phyloP scores from a whole-genome alignment of 1,139 yeast genomes.

The Geotrichum histeridarum region DNA sequence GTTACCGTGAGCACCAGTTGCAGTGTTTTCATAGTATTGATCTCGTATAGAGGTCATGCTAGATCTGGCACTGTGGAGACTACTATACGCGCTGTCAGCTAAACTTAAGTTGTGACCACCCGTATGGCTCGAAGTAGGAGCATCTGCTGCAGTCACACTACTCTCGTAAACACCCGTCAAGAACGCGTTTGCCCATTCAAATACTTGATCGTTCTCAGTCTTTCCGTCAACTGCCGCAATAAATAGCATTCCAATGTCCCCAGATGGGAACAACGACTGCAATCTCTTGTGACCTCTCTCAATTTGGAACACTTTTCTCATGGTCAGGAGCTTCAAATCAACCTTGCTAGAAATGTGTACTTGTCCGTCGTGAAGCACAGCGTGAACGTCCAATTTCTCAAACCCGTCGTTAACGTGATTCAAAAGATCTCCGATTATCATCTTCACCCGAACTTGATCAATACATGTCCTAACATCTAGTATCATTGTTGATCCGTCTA shows the following conservation, averaged over 20 bases:
- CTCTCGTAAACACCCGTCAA: conserved; percentile 24
- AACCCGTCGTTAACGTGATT: conserved; percentile 78
- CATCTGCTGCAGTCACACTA: no score
- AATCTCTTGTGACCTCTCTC: conserved; percentile 2
- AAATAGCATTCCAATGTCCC: conserved; percentile 22
- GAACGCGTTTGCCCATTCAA: conserved; percentile 50
- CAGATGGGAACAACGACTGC: background rate
- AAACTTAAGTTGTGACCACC: background rate
- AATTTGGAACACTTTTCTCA: conserved; percentile 24
- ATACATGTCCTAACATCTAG: conserved; percentile 43
- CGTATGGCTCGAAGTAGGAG: no score
- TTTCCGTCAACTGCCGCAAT: conserved; percentile 67
- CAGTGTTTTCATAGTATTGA: background rate
- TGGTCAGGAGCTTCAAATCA: conserved; percentile 27
- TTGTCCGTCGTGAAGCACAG: conserved; percentile 53
- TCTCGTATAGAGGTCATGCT: background rate
- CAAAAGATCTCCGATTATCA: conserved; percentile 76
- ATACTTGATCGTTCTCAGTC: conserved; percentile 57
- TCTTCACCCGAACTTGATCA: conserved; percentile 52
- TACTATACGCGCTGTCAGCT: background rate
- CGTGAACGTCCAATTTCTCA: conserved; percentile 64
- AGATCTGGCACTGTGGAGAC: background rate
- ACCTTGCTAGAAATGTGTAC: conserved; percentile 27
- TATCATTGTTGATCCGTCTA: conserved; percentile 69
- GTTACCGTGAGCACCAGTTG: background rate